These are phyloP conservation scores for Solanum hybrid DNA, from an alignment of 305 asterid species.

Conservation along the genomic window DNA sequence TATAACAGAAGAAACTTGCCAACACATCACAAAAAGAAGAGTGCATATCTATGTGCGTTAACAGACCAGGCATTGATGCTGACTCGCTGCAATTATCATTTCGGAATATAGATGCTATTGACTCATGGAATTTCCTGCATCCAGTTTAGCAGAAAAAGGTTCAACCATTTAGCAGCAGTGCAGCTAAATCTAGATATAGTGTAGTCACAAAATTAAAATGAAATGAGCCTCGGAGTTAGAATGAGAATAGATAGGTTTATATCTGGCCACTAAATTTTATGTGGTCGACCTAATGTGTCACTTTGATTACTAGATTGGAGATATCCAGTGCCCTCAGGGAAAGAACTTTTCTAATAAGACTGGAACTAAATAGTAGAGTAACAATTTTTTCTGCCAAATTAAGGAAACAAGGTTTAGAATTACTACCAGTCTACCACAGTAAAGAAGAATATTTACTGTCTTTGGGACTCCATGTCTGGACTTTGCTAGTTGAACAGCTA, in stretches of 20 bases:
- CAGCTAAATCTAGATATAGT: neutral
- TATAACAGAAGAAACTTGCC: slow-evolving; percentile 5
- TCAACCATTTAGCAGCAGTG: neutral
- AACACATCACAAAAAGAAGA: neutral
- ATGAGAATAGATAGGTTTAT: neutral
- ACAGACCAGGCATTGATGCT: slow-evolving; percentile 35
- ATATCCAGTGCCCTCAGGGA: neutral
- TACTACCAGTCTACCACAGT: neutral
- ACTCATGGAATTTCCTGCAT: slow-evolving; percentile 58
- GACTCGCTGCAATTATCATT: slow-evolving; percentile 22
- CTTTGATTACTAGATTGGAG: neutral
- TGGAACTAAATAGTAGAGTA: neutral
- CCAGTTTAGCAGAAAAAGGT: slow-evolving; percentile 6
- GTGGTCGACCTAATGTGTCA: neutral
- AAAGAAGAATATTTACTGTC: neutral
- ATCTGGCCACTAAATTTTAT: neutral
- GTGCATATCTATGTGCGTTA: neutral
- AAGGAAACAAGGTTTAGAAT: neutral
- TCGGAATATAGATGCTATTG: slow-evolving; percentile 20
- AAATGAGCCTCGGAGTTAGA: neutral
- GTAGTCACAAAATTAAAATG: neutral
- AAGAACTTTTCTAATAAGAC: neutral
- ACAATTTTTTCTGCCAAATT: neutral
- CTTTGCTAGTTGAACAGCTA: neutral
- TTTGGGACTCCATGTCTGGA: neutral